Base-by-base conservation (phyloP, 2,329 filamentous ascomycete species). In the Clonostachys rosea region DNA sequence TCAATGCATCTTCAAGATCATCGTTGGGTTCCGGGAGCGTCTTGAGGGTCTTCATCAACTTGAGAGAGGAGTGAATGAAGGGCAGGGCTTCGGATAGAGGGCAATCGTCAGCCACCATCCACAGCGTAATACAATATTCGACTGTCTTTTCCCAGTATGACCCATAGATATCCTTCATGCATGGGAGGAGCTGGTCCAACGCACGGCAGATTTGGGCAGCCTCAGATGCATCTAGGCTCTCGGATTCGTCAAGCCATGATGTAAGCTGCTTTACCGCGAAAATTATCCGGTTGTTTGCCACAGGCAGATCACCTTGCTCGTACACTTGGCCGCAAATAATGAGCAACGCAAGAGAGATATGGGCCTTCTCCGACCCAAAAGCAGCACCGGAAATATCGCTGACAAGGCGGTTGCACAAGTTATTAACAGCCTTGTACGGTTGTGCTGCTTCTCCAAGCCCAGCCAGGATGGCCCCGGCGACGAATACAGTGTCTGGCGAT, bases 181-280 rank as follows among this genome's bases (percentile, higher is more conserved):
- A 79, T 3, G 89, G 88, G 0, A 96, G 65, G 5, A 96, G 69
- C 5, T 72, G 67, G 3, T 79, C 69, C 46, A 89, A 59, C 50
- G 73, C 74, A 56, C 83, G 68, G 60, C 82, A 78, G 52, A 76
- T 65, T 67, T 81, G 68, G 33, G 75, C 60, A 50, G 69, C 61
- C n/a, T 79, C 52, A 47, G 65, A 63, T n/a, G 65, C 58, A 18
- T 71, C 65, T 2, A 79, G 50, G 2, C 67, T 64, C 14, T 74
- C 67, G 0, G 70, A 61, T 1, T 73, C 72, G 13, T 84, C 77
- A 0, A 91, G 69, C 81, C 87, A 91, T 9, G 81, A 78, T 0
- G 87, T 78, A 8, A 96, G 75, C 52, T 91, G 85, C 59, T 87
- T 89, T 40, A 92, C 81, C 9, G 92, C 83, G 66, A 96, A 94